Evolutionary conservation across 2,329 filamentous ascomycete species (phyloP).

Genomic region (Bipolaris sorokiniana): DNA sequence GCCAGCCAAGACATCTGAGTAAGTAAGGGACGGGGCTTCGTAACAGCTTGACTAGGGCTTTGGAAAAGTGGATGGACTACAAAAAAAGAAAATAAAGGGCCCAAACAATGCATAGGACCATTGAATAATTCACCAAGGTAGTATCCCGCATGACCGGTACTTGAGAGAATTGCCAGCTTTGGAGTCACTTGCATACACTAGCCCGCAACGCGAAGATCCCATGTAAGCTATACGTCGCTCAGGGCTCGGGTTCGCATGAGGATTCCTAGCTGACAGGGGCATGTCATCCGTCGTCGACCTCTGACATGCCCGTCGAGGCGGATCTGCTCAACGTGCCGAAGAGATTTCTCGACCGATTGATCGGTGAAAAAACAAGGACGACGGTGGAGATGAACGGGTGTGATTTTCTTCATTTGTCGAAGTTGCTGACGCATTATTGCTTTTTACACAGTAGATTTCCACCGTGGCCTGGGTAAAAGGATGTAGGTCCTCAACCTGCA

Average conservation of each 20-base stretch:
- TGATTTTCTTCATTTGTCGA: background rate
- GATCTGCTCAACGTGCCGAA: background rate
- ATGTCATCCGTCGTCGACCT: background rate
- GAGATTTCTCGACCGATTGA: background rate
- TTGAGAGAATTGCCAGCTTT: conserved; percentile 6
- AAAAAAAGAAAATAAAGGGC: conserved; percentile 4
- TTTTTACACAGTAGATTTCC: background rate
- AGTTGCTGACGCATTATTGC: background rate
- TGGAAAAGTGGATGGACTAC: conserved; percentile 2
- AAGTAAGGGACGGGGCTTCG: conserved; percentile 5
- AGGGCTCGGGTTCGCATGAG: background rate
- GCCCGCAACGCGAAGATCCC: conserved; percentile 5
- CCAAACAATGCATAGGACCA: conserved; percentile 1
- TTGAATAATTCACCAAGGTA: background rate
- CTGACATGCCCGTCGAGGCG: background rate
- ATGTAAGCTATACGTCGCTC: background rate
- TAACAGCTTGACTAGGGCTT: conserved; percentile 11
- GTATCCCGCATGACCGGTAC: conserved; percentile 8
- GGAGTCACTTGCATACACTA: conserved; percentile 10
- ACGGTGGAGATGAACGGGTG: background rate
- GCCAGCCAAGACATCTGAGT: conserved; percentile 2
- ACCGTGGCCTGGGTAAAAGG: background rate
- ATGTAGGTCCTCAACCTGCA: background rate
- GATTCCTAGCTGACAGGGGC: background rate
- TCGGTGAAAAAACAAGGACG: background rate